These are phyloP conservation scores for Tylopilus subfusipes DNA, from an alignment of 768 basidiomycete genomes.

Conservation along the genomic window DNA sequence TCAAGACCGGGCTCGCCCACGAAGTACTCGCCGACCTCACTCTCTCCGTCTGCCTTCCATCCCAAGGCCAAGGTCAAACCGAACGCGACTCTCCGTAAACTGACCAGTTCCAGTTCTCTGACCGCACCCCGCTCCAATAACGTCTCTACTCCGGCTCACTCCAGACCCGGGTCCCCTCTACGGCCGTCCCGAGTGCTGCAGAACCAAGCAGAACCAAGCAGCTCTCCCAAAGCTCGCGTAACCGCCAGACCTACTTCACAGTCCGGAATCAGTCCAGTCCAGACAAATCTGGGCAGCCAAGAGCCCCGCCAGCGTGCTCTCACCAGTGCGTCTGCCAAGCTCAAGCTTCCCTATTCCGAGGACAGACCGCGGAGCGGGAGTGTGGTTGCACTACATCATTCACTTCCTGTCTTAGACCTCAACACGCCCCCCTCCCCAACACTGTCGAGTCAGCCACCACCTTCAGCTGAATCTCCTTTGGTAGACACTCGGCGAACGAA, in stretches of 20 bases:
- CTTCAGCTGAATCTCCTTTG: conserved; percentile 12
- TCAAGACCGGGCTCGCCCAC: conserved; percentile 51
- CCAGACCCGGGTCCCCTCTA: conserved; percentile 40
- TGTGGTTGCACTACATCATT: conserved; percentile 24
- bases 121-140: conserved; percentile 12
- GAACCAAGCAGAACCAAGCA: conserved; percentile 28
- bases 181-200: conserved; percentile 36
- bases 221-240: conserved; percentile 26
- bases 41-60: conserved; percentile 32
- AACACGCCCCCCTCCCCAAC: conserved; percentile 12
- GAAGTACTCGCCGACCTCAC: conserved; percentile 32
- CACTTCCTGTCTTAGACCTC: conserved; percentile 24
- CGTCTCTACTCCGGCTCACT: conserved; percentile 39
- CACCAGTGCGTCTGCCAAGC: conserved; percentile 21
- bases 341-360: conserved; percentile 29
- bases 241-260: conserved; percentile 32
- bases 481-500: conserved; percentile 13
- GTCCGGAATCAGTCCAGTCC: conserved; percentile 5
- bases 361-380: conserved; percentile 34
- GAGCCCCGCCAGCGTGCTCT: conserved; percentile 33
- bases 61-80: conserved; percentile 64
- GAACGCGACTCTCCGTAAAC: conserved; percentile 40
- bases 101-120: conserved; percentile 22
- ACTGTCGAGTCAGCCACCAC: conserved; percentile 12
- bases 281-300: conserved; percentile 7